Evolutionary conservation across 495 filamentous ascomycete species (phyloP), one percentile per base, ranked within the genome.

Genomic region (Xylaria castorea): DNA sequence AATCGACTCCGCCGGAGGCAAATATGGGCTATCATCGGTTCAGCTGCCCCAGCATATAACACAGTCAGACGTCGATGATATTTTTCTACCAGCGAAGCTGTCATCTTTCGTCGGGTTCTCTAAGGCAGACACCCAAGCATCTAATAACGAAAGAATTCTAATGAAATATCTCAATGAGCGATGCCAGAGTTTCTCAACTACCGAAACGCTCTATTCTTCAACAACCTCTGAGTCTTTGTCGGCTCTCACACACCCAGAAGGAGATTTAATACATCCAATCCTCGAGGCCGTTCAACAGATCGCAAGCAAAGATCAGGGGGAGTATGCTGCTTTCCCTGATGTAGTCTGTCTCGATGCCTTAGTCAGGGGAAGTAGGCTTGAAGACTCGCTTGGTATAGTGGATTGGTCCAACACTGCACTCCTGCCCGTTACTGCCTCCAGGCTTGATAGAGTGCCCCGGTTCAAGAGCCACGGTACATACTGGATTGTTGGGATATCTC

Each of bases 401-500:
- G 72, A 76, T 42, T 80, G 74, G 73, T 53, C 64, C 1, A n/a
- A 30, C 20, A 30, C 38, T 7, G 25, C 51, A 4, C 25, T 50
- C 0, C 2, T 79, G 32, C 68, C 74, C 7, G 71, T 76, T 16
- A 40, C 30, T 16, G 36, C 66, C 11, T 40, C 22, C 12, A 69
- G 64, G 25, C 50, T 75, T 16, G 71, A 75, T 40, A 32, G 51
- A 4, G 18, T 25, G 22, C 36, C 44, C 5, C 20, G 57, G n/a
- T 76, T 78, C 27, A 72, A 66, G 18, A 25, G 50, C 9, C 72
- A 81, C 61, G 83, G 78, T 58, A 84, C 85, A 1, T 88, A 88
- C 67, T 80, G 81, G 76, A 73, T 88, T 0, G 73, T 85, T 20
- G 86, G 86, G 11, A 71, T 87, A 14, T 80, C 83, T 11, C 78